These are phyloP conservation scores for Spergularia azorica DNA, from an alignment of 179 eudicot genomes.

Conservation along the genomic window DNA sequence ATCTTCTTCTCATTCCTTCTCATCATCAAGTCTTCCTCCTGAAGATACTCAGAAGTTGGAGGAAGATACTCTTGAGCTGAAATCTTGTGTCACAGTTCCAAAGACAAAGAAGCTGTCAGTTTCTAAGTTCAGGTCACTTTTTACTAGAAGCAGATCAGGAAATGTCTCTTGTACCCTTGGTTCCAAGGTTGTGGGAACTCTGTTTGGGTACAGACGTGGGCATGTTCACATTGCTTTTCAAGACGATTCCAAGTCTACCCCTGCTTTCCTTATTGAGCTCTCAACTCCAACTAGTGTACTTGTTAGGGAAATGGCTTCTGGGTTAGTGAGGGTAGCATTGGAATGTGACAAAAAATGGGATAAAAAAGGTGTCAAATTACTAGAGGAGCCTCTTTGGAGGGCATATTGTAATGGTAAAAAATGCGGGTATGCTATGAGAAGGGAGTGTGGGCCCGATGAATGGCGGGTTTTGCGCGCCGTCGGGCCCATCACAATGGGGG, in stretches of 20 bases:
- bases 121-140: constrained; percentile 47
- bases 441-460: constrained; percentile 66
- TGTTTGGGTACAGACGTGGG: constrained; percentile 72
- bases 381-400: constrained; percentile 90
- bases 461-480: constrained; percentile 63
- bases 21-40: not conserved
- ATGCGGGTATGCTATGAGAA: constrained; percentile 79
- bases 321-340: constrained; percentile 73
- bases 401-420: constrained; percentile 94
- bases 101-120: constrained; percentile 28
- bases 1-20: constrained; percentile 40
- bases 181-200: constrained; percentile 58
- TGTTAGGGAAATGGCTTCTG: constrained; percentile 85
- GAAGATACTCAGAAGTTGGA: not conserved
- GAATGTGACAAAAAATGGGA: constrained; percentile 67
- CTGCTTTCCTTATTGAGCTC: constrained; percentile 66
- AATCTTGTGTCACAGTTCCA: constrained; percentile 20
- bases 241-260: constrained; percentile 42
- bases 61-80: constrained; percentile 10
- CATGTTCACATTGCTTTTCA: constrained; percentile 76
- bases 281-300: constrained; percentile 65
- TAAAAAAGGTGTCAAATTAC: constrained; percentile 46
- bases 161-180: constrained; percentile 38
- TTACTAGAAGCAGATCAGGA: constrained; percentile 31
- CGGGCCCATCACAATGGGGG: constrained; percentile 90